Evolutionary conservation across 2,329 filamentous ascomycete genomes (phyloP), one percentile per base, ranked within the genome.

Genomic region (Alternaria hordeiaustralica): DNA sequence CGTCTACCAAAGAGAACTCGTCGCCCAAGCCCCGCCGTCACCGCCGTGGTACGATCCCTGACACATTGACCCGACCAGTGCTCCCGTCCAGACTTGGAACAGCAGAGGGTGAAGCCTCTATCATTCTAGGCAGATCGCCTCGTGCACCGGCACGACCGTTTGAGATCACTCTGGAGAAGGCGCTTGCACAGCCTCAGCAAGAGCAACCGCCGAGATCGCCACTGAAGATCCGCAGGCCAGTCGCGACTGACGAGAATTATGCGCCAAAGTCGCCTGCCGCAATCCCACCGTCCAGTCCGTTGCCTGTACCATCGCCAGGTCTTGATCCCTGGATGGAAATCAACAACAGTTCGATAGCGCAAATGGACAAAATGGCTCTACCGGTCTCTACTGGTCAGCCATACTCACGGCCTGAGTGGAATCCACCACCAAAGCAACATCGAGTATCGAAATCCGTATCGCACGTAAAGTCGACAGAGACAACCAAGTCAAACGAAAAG

Each of bases 301-400:
- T 79, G 20, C 75, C 75, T 3, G 66, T 72, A 63, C 71, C 73
- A 11, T 79, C 78, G 2, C 73, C 76, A 6, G 57, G 57, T 18
- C 30, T 55, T 13, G 75, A 80, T 59, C 74, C 72, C 4, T 80
- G 77, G 78, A 66, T 77, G 66, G 66, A 71, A 6, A 61, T 74
- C n/a, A 63, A 78, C 41, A 66, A 74, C 20, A 78, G 71, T 47
- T 72, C 74, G 8, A 70, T 75, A 58, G 70, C 67, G 5, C 68
- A 69, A 18, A 66, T 75, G 53, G 76, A 80, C 58, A 74, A 70
- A 55, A 74, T 78, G 71, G 75, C 76, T 3, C 51, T 80, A 54
- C 77, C 77, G 3, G 71, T 75, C 13, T 71, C 72, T 13, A 71
- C 64, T 11, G 77, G 72, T 8, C 61, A 71, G n/a, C 71, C 72